Conservation (phyloP, 805 yeast species). For the Suhomyces prunicola region DNA sequence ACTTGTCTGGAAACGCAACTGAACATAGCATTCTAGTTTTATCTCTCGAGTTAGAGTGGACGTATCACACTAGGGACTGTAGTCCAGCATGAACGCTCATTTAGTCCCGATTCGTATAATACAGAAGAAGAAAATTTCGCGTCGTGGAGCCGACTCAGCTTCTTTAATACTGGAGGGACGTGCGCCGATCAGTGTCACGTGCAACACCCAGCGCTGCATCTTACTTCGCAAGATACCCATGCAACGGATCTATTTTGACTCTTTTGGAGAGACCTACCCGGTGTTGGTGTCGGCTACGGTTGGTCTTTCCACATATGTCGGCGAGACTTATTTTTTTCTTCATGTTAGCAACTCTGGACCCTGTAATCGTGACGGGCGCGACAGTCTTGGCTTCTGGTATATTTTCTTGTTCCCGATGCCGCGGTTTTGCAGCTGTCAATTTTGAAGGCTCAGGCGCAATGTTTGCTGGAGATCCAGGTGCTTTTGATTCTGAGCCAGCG, state of each 20-base stretch:
- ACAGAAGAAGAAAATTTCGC: background rate
- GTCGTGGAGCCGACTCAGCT: background rate
- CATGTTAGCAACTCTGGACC: background rate
- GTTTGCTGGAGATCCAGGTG: background rate
- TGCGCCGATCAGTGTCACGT: background rate
- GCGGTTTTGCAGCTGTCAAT: background rate
- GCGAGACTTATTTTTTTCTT: conserved; percentile 9
- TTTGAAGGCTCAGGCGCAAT: background rate
- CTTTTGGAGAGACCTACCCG: conserved; percentile 28
- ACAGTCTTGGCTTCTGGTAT: background rate
- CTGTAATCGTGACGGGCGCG: background rate
- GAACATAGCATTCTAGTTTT: conserved; percentile 10
- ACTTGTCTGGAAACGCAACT: conserved; percentile 9
- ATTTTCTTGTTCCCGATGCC: background rate
- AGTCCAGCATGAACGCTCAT: conserved; percentile 17
- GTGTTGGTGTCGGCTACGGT: background rate
- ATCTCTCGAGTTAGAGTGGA: conserved; percentile 18
- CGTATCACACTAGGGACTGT: conserved; percentile 14
- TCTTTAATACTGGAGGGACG: background rate
- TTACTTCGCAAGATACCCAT: conserved; percentile 6
- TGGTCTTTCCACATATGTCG: conserved; percentile 9
- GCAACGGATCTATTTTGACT: conserved; percentile 22
- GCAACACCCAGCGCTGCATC: background rate
- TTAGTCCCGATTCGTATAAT: conserved; percentile 8
- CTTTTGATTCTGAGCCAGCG: background rate